Base-by-base conservation (phyloP, 768 basidiomycete genomes). In the Mycena chlorophos region DNA sequence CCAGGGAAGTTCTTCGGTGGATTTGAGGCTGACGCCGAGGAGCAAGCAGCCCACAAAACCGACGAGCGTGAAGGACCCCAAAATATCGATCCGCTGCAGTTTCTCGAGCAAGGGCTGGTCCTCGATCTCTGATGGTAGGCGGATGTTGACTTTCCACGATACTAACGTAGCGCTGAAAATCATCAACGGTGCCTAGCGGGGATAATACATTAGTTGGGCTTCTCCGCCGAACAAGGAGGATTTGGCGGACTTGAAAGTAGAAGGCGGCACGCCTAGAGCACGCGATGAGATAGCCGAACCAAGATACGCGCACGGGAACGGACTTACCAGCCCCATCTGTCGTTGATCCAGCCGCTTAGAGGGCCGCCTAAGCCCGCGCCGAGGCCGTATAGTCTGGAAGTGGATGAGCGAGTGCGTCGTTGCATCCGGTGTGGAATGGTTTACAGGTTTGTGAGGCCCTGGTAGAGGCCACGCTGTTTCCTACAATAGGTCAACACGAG, bases 371-470 rank as follows among this genome's bases (percentile, higher is more conserved):
- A 71, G 46, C 86, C 87, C 38, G 89, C 84, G 52, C 94, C 94
- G 50, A 91, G 74, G 39, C 94, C 94, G 67, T 85, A 96, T 59
- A 92, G 69, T 70, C 91, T 93, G 64, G 61, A 6, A 38, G 31
- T n/a, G 48, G 56, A 58, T 45, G 54, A 52, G 49, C 38, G 55
- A 65, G 54, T n/a, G 22, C n/a, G 43, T 47, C 13, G 52, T 61
- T 57, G 52, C 20, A 47, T n/a, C n/a, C n/a, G 22, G 46, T 46
- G 45, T 30, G 39, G 23, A 5, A 16, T 39, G 13, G 34, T 52
- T 62, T 75, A 92, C 91, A 94, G 83, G 67, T 94, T 94, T 29
- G 88, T 86, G 77, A 93, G 79, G 53, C 94, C 94, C 69, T 98
- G 96, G 66, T 94, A 96, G 8, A 96, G 71, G 2, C 93, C 95